Base-by-base conservation (phyloP, 163 green algal genomes). In the Chlamydomonas reinhardtii region DNA sequence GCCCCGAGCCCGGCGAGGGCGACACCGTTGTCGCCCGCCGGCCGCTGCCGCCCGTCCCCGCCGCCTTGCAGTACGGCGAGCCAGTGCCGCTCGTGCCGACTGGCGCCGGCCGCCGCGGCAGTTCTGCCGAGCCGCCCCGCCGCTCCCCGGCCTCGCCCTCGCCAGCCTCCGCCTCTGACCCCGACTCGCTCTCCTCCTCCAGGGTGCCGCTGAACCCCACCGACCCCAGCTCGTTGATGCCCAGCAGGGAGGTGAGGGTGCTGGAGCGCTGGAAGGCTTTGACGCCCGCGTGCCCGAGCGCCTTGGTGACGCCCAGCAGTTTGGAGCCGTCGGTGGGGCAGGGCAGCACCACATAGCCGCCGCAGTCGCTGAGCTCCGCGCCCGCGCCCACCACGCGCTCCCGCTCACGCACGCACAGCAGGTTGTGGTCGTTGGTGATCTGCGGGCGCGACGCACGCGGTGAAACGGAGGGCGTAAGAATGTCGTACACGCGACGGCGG, bases 231-330 rank as follows among this genome's bases (percentile, higher is more conserved):
- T 56, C 48, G 48, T 56, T 12, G 48, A 56, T 56, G 5, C 48
- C 48, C 48, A 56, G 6, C 1, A 86, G 80, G 2, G 70, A 80
- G 2, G 25, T 31, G 35, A 73, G 27, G 12, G 70, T 86, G 70
- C 12, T 35, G 15, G 80, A 86, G 16, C 80, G 69, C 80, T 86
- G 80, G 24, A 86, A 20, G 3, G 80, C 35, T 69, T 86, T 86
- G 24, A 86, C 80, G 37, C 80, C 56, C 16, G 80, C 80, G 27
- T 86, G 80, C 3, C 80, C 80, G 14, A 86, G 69, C 2, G 80
- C 80, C 80, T 86, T 86, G 8, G 80, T 86, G 8, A 86, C 80
- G 22, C 80, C 80, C 34, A 86, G 69, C 34, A 86, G 70, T 70
- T 86, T 86, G 54, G 80, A 59, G 29, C 80, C 80, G 35, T 86